A percentile compares a stretch with the other conserved stretches of the same genome.
phyloP scores from a whole-genome alignment of 305 asterid genomes.

The Rubia balearica region DNA sequence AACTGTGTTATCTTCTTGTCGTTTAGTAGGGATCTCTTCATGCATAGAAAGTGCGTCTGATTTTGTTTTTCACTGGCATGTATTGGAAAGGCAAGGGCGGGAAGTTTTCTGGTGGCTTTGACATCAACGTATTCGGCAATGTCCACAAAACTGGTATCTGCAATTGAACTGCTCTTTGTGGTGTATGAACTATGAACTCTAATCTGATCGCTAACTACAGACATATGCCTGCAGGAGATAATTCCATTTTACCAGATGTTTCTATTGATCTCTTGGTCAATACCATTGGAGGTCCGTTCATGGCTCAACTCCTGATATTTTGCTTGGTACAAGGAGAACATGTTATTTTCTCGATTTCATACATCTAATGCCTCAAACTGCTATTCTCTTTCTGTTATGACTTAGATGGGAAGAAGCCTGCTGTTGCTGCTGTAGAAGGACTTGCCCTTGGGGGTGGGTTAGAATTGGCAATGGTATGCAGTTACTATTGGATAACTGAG shows the following conservation, averaged over 20 bases:
- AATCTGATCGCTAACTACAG: neutral
- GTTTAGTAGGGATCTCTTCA: constrained; percentile 15
- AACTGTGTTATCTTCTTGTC: constrained; percentile 5
- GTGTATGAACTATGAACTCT: neutral
- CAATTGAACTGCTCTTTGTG: constrained; percentile 12
- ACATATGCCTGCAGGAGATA: constrained; percentile 55
- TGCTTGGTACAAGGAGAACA: neutral
- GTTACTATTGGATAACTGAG: constrained; percentile 5
- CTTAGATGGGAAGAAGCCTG: constrained; percentile 78
- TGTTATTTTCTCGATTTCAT: neutral
- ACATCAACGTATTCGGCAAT: constrained; percentile 69
- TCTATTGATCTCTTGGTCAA: constrained; percentile 50
- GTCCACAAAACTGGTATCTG: constrained; percentile 58
- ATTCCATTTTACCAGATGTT: constrained; percentile 47
- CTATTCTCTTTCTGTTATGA: constrained; percentile 11
- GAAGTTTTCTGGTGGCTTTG: constrained; percentile 86
- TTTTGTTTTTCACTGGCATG: constrained; percentile 12
- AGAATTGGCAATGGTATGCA: constrained; percentile 82
- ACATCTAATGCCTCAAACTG: neutral
- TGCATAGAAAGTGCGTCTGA: constrained; percentile 22
- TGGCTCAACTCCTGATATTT: constrained; percentile 16
- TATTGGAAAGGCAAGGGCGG: constrained; percentile 56
- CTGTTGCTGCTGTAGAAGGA: constrained; percentile 89
- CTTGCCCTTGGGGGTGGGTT: constrained; percentile 98
- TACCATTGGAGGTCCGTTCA: constrained; percentile 54